phyloP scores from a whole-genome alignment of 2,329 filamentous ascomycete genomes.

The Penicillium sp. region DNA sequence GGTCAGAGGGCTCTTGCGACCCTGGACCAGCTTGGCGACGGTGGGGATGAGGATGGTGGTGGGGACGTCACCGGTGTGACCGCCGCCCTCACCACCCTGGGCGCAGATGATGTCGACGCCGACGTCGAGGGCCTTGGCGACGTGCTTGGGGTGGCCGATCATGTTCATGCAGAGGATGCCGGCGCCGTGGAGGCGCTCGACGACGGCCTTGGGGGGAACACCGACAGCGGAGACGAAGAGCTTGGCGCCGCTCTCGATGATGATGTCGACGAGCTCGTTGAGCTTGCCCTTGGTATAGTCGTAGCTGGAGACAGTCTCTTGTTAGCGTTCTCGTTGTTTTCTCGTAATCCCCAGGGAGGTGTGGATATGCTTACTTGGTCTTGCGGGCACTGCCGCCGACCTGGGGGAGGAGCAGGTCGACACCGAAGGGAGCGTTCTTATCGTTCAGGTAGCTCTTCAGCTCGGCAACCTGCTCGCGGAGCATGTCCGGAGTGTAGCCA shows the following conservation, averaged over 20 bases:
- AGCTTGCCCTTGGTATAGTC: conserved; percentile 99
- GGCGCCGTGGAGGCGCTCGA: conserved; percentile 83
- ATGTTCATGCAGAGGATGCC: conserved; percentile 99
- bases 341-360: not conserved
- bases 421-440: conserved; percentile 93
- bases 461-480: conserved; percentile 90
- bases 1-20: conserved; percentile 82
- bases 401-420: conserved; percentile 90
- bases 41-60: conserved; percentile 91
- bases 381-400: conserved; percentile 92
- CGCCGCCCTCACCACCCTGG: conserved; percentile 95
- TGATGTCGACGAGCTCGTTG: conserved; percentile 81
- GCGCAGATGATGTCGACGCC: conserved; percentile 97
- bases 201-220: conserved; percentile 82
- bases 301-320: conserved; percentile 63
- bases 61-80: conserved; percentile 92
- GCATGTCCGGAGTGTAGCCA: conserved; percentile 94
- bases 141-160: conserved; percentile 99
- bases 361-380: conserved; percentile 68
- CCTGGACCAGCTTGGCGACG: conserved; percentile 78
- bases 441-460: conserved; percentile 84
- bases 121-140: conserved; percentile 89
- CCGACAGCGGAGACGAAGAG: conserved; percentile 97
- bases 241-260: conserved; percentile 87
- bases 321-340: conserved; percentile 8